Evolutionary conservation across 163 green algal species (phyloP).

Genomic region (Chlorella variabilis): DNA sequence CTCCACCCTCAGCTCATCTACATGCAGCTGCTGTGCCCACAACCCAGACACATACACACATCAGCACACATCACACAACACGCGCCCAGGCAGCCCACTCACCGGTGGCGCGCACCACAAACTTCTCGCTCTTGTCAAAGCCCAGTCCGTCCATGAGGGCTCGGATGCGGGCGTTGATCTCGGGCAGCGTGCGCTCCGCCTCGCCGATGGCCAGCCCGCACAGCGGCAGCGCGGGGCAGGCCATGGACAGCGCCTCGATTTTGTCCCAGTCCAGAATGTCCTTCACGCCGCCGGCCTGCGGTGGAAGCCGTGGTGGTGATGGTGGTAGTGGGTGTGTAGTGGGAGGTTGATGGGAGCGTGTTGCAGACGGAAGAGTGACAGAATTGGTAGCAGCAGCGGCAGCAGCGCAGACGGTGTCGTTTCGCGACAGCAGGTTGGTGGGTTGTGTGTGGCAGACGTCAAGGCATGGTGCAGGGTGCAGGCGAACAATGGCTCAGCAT

Average conservation of each 20-base stretch:
- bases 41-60: no score
- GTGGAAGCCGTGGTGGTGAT: neutral
- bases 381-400: no score
- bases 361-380: no score
- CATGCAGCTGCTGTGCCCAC: no score
- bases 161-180: conserved; percentile 90
- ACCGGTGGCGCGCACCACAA: conserved; percentile 97
- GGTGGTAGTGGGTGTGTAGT: no score
- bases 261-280: conserved; percentile 75
- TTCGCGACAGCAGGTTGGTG: no score
- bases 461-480: no score
- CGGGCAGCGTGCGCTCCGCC: conserved; percentile 93
- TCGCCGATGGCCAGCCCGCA: conserved; percentile 98
- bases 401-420: no score
- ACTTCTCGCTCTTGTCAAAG: conserved; percentile 62
- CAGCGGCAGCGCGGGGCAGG: conserved; percentile 97
- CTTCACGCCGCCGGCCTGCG: conserved; percentile 68
- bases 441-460: no score
- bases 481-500: no score
- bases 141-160: conserved; percentile 63
- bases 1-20: no score
- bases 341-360: neutral
- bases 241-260: conserved; percentile 89
- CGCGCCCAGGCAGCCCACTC: neutral
- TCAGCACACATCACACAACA: no score